Base-by-base conservation (phyloP, 441 rosid genomes). In the Jatropha podagrica region DNA sequence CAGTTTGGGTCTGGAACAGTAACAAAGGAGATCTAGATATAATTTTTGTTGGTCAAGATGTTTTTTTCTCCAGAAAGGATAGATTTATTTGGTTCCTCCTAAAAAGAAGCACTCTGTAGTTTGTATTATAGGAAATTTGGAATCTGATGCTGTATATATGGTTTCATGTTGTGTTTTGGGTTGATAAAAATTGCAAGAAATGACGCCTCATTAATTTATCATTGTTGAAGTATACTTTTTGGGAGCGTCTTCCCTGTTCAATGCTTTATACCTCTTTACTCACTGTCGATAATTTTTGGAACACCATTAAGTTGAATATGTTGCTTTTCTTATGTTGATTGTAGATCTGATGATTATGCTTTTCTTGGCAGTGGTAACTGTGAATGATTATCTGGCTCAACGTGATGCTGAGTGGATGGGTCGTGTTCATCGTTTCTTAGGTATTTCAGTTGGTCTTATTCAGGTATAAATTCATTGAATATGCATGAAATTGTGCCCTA, bases 371-470 rank as follows among this genome's bases (percentile, higher is more conserved):
- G 99, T 95, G 86, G 99, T 95, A 70, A 95, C 99, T 32, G 99
- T 95, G 78, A 95, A 95, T 82, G 97, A 95, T 87, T 95, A 95
- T 82, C 85, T 95, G 71, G 99, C 99, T 74, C 93, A 88, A 79
- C 97, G 99, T 74, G 99, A 95, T 88, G 99, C 99, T 79, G 98
- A 95, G 78, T 95, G 99, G 99, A 95, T 95, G 99, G 99, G 98
- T 46, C 97, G 96, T 79, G 94, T 95, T 82, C 96, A 95, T 87
- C 89, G 90, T 69, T 95, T 85, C 82, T 83, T 95, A 82, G 98
- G 98, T 79, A 95, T 95, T 81, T 93, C 99, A 74, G 98, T 95
- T 73, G 99, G 99, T 83, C 94, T 95, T 77, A 89, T 95, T 82
- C 97, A 93, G 98, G 99, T 92, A 71, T 72, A 26, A 80, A 20